Evolutionary conservation across 345 rosid species (phyloP), one percentile per base, ranked within the genome.

Genomic region (Brassica nigra): DNA sequence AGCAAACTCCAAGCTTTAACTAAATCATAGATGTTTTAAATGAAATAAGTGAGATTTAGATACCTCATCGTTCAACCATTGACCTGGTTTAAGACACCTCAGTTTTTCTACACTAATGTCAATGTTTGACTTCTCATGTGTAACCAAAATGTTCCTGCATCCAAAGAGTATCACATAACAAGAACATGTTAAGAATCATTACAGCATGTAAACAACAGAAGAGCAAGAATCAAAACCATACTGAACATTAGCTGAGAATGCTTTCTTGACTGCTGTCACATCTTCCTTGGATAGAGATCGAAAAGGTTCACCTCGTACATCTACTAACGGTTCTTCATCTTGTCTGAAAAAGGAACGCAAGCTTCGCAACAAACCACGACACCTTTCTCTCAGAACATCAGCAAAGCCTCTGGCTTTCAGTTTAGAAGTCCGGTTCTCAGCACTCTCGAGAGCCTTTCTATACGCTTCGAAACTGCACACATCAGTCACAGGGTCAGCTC

Each of bases 61-160:
- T 63, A 96, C 99, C 98, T 96, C 99, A 80, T 96, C 99, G 77
- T 96, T 96, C 86, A 96, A 85, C 99, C 98, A 96, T 78, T 82
- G 83, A 12, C 84, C 76, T 14, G 99, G 95, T 79, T 78, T 80
- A 39, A 96, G 97, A 79, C 97, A 93, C 80, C 76, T 89, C 74
- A 96, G 76, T 75, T 78, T 18, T 80, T 90, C 76, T 64, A 89
- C 95, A 8, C 91, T 89, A 66, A 96, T 90, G 73, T 89, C 90
- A 80, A 96, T 96, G 74, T 84, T 86, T 28, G 98, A 90, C 54
- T 78, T 77, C 58, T 76, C 5, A 81, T 96, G 98, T 39, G 75
- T 18, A 65, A 87, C 95, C 81, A 96, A 73, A 42, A 87, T 76
- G 79, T 37, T 80, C 82, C 83, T 96, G 85, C 77, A 76, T 75